A percentile compares a stretch with the other conserved stretches of the same genome.
phyloP scores from a whole-genome alignment of 805 yeast species.

The Yarrowia hollandica region DNA sequence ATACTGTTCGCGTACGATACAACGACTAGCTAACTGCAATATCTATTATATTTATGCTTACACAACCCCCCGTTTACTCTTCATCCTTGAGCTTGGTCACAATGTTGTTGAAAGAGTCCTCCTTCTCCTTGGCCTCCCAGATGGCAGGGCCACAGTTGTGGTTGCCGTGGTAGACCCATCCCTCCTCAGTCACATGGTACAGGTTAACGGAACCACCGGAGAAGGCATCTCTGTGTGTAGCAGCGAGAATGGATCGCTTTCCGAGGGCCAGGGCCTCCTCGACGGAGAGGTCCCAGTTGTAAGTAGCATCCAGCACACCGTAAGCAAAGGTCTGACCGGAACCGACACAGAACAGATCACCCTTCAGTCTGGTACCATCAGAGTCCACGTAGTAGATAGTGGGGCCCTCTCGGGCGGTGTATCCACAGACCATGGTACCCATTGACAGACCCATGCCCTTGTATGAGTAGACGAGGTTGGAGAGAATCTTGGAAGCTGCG shows the following conservation, averaged over 20 bases:
- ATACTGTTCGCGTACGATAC: neutral
- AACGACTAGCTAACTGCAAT: neutral
- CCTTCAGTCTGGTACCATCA: constrained; percentile 93
- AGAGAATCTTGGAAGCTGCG: constrained; percentile 91
- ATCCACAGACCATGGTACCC: constrained; percentile 99
- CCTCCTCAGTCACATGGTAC: constrained; percentile 87
- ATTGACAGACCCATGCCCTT: constrained; percentile 98
- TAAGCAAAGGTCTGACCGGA: constrained; percentile 99
- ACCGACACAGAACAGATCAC: constrained; percentile 95
- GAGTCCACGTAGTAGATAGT: constrained; percentile 94
- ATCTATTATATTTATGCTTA: constrained; percentile 21
- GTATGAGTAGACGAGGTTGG: constrained; percentile 87
- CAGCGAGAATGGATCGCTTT: constrained; percentile 93
- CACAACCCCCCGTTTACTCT: neutral
- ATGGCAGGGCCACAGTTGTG: constrained; percentile 86
- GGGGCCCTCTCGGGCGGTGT: constrained; percentile 93
- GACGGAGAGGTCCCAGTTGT: constrained; percentile 85
- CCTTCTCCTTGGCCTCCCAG: constrained; percentile 87
- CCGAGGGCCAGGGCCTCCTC: constrained; percentile 95
- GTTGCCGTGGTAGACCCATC: constrained; percentile 96
- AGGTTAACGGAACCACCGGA: constrained; percentile 96
- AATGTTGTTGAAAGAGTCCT: constrained; percentile 86
- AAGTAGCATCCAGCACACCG: constrained; percentile 93
- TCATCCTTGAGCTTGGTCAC: constrained; percentile 23
- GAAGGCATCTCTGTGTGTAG: constrained; percentile 97